Evolutionary conservation across 225 moss, liverwort and hornwort species (phyloP).

Genomic region (Polytrichum commune): DNA sequence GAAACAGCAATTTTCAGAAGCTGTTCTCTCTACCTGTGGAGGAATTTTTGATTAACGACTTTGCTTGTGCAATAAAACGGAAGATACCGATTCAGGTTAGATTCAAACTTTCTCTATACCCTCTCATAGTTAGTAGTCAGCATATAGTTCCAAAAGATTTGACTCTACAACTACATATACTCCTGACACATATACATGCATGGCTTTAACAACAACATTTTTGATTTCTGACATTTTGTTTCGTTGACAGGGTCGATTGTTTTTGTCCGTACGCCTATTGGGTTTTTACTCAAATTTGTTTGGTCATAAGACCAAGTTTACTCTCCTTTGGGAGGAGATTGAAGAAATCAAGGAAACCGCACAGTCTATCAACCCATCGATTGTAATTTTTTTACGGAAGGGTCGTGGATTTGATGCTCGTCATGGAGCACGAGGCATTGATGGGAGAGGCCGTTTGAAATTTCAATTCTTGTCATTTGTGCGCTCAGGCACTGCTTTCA

Average conservation of each 20-base stretch:
- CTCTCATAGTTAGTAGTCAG: background rate
- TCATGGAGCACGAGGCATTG: slow-evolving; percentile 76
- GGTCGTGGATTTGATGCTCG: slow-evolving; percentile 66
- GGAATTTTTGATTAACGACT: slow-evolving; percentile 90
- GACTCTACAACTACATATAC: too few species aligned
- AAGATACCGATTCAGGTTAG: slow-evolving; percentile 68
- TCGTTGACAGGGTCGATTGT: slow-evolving; percentile 69
- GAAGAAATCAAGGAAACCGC: slow-evolving; percentile 84
- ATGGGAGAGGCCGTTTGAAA: slow-evolving; percentile 72
- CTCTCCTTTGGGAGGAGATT: slow-evolving; percentile 88
- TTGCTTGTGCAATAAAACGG: slow-evolving; percentile 81
- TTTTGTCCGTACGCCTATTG: slow-evolving; percentile 73
- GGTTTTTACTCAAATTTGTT: slow-evolving; percentile 94
- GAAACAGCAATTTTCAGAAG: slow-evolving; percentile 73
- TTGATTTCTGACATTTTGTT: background rate
- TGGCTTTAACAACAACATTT: too few species aligned
- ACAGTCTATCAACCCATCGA: slow-evolving; percentile 67
- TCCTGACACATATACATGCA: too few species aligned
- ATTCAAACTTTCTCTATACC: background rate
- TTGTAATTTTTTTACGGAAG: slow-evolving; percentile 61
- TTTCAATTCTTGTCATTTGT: slow-evolving; percentile 85
- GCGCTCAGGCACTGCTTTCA: slow-evolving; percentile 76
- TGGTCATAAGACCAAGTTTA: slow-evolving; percentile 94
- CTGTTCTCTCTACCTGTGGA: slow-evolving; percentile 68
- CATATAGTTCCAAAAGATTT: too few species aligned